phyloP scores from a whole-genome alignment of 2,329 filamentous ascomycete genomes.

The Hypoxylon sp. region DNA sequence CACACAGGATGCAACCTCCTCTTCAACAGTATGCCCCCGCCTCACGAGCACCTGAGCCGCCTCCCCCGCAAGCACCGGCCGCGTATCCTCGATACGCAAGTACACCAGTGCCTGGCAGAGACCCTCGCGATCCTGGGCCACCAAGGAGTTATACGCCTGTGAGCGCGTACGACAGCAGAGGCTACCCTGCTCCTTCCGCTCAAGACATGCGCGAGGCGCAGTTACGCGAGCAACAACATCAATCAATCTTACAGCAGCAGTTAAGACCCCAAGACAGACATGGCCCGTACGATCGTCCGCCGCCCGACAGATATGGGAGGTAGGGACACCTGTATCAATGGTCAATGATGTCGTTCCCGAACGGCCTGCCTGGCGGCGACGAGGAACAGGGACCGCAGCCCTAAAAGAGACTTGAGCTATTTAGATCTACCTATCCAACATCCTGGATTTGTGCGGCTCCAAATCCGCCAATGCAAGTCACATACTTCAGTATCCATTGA shows the following conservation, averaged over 20 bases:
- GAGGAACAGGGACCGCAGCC: neutral
- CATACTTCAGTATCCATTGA: neutral
- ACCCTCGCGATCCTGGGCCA: constrained; percentile 61
- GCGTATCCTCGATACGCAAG: constrained; percentile 62
- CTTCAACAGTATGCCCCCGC: constrained; percentile 57
- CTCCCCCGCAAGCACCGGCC: constrained; percentile 58
- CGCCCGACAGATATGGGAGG: constrained; percentile 62
- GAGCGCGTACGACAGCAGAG: constrained; percentile 59
- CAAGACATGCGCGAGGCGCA: constrained; percentile 57
- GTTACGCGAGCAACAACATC: constrained; percentile 54
- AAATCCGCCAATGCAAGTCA: too few relatives aligned
- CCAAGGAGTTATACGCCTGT: constrained; percentile 64
- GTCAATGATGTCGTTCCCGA: neutral
- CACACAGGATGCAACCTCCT: constrained; percentile 52
- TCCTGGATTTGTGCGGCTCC: neutral
- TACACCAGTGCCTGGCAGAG: constrained; percentile 59
- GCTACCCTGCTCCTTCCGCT: constrained; percentile 57
- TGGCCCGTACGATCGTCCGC: constrained; percentile 59
- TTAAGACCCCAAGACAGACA: constrained; percentile 61
- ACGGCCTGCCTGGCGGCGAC: neutral
- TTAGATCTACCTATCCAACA: neutral
- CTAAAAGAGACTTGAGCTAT: neutral
- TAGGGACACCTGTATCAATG: constrained; percentile 46
- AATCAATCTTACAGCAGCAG: constrained; percentile 59
- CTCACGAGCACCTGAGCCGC: constrained; percentile 60